phyloP scores from a whole-genome alignment of 805 yeast species.

The Yarrowia sp. region DNA sequence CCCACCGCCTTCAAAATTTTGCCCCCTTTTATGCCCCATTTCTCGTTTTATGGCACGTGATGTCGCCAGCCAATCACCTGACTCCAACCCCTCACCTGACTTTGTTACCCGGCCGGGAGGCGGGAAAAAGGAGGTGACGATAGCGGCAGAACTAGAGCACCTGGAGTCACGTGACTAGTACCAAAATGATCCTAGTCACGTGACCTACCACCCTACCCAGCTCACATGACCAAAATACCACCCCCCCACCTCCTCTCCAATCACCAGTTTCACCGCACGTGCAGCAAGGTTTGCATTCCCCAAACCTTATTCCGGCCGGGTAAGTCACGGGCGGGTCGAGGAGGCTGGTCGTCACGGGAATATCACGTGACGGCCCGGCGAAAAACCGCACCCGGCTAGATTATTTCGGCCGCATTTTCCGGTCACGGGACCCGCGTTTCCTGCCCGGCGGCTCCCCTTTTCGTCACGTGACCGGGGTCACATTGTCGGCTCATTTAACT shows the following conservation, averaged over 20 bases:
- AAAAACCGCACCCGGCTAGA: too few relatives aligned
- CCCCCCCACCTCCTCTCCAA: not conserved
- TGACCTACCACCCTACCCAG: not conserved
- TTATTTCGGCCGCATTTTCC: too few relatives aligned
- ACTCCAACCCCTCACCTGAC: slow-evolving; percentile 33
- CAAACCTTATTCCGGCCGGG: not conserved
- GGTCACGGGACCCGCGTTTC: not conserved
- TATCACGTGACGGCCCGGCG: slow-evolving; percentile 2
- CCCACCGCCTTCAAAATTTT: too few relatives aligned
- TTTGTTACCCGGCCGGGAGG: slow-evolving; percentile 10
- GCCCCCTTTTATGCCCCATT: not conserved
- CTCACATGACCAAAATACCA: not conserved
- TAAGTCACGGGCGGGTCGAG: slow-evolving; percentile 10
- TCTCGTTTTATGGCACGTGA: slow-evolving; percentile 7
- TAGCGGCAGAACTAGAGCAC: too few relatives aligned
- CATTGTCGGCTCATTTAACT: slow-evolving; percentile 32
- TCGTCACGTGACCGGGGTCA: slow-evolving; percentile 22
- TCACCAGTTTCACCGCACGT: slow-evolving; percentile 6
- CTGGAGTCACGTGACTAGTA: not conserved
- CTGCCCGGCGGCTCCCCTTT: not conserved
- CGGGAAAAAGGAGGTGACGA: too few relatives aligned
- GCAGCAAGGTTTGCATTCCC: not conserved
- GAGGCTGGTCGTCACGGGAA: not conserved
- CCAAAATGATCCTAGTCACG: not conserved
- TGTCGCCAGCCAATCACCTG: slow-evolving; percentile 25